phyloP scores from a whole-genome alignment of 495 filamentous ascomycete species.

The Pyronema omphalodes region DNA sequence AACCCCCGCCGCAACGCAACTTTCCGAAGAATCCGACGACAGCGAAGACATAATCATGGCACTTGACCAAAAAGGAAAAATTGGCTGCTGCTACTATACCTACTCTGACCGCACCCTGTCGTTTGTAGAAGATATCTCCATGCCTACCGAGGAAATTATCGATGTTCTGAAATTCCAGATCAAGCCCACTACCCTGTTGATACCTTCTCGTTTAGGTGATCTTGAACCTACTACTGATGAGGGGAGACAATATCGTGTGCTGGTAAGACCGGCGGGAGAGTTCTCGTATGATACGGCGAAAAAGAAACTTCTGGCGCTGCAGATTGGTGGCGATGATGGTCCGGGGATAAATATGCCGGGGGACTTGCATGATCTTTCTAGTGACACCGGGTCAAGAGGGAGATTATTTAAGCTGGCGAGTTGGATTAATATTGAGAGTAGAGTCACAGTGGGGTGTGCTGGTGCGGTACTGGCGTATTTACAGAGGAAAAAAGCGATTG shows the following conservation, averaged over 20 bases:
- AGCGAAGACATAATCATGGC: constrained; percentile 69
- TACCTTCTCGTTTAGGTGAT: constrained; percentile 53
- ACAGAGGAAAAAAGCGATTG: constrained; percentile 45
- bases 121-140: constrained; percentile 61
- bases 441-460: constrained; percentile 57
- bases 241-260: background rate
- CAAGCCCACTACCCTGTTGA: constrained; percentile 62
- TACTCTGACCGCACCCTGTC: constrained; percentile 55
- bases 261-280: constrained; percentile 46
- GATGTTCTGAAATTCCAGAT: constrained; percentile 56
- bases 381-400: constrained; percentile 33
- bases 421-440: constrained; percentile 62
- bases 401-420: constrained; percentile 53
- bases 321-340: constrained; percentile 31
- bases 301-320: constrained; percentile 42
- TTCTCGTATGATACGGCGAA: constrained; percentile 57
- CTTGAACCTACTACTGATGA: constrained; percentile 22
- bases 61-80: constrained; percentile 52
- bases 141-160: constrained; percentile 50
- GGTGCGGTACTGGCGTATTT: constrained; percentile 70
- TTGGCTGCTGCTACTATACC: constrained; percentile 81
- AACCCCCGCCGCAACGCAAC: no score
- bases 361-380: constrained; percentile 25
- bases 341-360: constrained; percentile 42
- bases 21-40: constrained; percentile 28